Evolutionary conservation across 2,329 filamentous ascomycete genomes (phyloP).

Genomic region (Cytospora piceicola): DNA sequence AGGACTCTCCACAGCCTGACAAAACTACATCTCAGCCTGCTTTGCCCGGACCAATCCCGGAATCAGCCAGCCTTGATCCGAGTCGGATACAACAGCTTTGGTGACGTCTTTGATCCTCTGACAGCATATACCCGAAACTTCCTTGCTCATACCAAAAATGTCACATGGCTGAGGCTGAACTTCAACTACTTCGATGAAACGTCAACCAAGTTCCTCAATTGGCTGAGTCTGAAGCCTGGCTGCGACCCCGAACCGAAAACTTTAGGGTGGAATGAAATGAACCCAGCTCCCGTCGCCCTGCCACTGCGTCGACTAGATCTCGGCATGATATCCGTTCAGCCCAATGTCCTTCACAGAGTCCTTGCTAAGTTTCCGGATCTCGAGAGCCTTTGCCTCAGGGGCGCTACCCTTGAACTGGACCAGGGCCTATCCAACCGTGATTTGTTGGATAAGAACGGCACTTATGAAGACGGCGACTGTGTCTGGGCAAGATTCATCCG

Average conservation of each 20-base stretch:
- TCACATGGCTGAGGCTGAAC: constrained; percentile 60
- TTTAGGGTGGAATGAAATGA: constrained; percentile 6
- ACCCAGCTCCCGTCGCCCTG: constrained; percentile 19
- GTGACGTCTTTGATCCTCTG: constrained; percentile 23
- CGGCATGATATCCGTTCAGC: background rate
- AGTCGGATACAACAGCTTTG: background rate
- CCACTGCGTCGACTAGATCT: constrained; percentile 23
- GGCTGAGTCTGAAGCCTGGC: constrained; percentile 40
- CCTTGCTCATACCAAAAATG: constrained; percentile 44
- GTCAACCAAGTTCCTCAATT: constrained; percentile 43
- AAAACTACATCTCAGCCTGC: constrained; percentile 47
- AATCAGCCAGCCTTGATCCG: too few relatives aligned
- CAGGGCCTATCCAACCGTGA: background rate
- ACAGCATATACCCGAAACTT: constrained; percentile 42
- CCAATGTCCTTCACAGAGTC: background rate
- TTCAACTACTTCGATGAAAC: constrained; percentile 36
- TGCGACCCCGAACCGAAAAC: background rate
- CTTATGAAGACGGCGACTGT: background rate
- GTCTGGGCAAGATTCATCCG: constrained; percentile 23
- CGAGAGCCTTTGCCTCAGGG: constrained; percentile 8
- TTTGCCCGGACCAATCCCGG: background rate
- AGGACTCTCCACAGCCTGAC: constrained; percentile 51
- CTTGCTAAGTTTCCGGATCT: constrained; percentile 20
- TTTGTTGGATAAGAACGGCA: background rate
- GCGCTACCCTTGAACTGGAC: background rate